Conservation (phyloP, 1,139 yeast species). For the Barnettozyma hawaiiensis region DNA sequence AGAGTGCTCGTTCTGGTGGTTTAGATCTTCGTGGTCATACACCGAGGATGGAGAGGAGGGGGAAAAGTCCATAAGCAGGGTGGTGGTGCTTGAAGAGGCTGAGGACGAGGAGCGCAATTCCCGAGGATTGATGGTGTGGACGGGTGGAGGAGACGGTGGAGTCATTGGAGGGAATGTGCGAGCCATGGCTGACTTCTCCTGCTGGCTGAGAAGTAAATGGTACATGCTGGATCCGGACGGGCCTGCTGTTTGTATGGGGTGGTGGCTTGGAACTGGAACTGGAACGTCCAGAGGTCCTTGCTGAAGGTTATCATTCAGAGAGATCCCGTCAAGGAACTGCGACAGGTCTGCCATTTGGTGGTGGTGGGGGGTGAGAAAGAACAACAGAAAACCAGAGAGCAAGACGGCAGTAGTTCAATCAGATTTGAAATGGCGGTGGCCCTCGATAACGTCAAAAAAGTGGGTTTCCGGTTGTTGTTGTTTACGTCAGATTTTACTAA, state of each 20-base stretch:
- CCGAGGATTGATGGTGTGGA: conserved; percentile 17
- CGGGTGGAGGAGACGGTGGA: conserved; percentile 11
- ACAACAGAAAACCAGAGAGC: too few species aligned
- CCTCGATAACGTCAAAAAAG: conserved; percentile 9
- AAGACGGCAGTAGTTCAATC: too few species aligned
- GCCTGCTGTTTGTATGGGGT: neutral
- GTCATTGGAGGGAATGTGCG: conserved; percentile 4
- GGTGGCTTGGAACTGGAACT: too few species aligned
- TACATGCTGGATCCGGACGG: conserved; percentile 5
- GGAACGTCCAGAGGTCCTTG: neutral
- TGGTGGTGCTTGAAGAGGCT: neutral
- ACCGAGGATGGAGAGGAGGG: conserved; percentile 1
- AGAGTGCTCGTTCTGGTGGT: neutral
- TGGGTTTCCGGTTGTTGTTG: conserved; percentile 7
- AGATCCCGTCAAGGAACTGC: conserved; percentile 9
- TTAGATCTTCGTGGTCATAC: conserved; percentile 1
- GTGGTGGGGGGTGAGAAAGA: too few species aligned
- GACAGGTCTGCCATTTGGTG: conserved; percentile 10
- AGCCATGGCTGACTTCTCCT: neutral
- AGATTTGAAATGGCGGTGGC: neutral
- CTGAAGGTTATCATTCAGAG: conserved; percentile 5
- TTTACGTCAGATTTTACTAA: neutral
- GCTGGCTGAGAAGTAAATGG: conserved; percentile 7
- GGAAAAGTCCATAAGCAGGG: neutral
- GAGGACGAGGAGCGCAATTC: conserved; percentile 12